Evolutionary conservation across 2,329 filamentous ascomycete genomes (phyloP).

Genomic region (Immersiporthe knoxdaviesiana): DNA sequence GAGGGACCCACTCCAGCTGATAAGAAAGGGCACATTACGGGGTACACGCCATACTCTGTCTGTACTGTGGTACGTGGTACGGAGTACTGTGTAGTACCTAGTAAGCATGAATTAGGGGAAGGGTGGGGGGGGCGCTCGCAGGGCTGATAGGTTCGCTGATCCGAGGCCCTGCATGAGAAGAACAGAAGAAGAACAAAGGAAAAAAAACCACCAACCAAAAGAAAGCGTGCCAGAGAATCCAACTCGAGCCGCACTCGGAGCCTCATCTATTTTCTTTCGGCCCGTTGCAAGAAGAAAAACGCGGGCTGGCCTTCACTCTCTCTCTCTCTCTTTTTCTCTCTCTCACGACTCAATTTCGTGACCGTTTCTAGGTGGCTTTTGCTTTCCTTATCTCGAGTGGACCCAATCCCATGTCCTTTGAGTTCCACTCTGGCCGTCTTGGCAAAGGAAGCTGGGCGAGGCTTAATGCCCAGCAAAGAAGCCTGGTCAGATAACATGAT

Average conservation of each 20-base stretch:
- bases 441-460: slow-evolving; percentile 2
- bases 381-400: slow-evolving; percentile 18
- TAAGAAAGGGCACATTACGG: background rate
- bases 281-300: background rate
- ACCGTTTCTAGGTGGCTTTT: background rate
- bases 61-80: too few relatives aligned
- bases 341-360: background rate
- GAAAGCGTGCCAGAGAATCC: too few relatives aligned
- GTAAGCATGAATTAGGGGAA: too few relatives aligned
- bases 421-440: slow-evolving; percentile 19
- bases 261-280: background rate
- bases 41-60: too few relatives aligned
- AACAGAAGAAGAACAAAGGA: background rate
- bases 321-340: too few relatives aligned
- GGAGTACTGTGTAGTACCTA: too few relatives aligned
- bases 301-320: background rate
- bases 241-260: background rate
- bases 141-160: background rate
- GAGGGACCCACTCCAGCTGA: background rate
- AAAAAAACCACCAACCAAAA: background rate
- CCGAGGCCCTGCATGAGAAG: slow-evolving; percentile 5
- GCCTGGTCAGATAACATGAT: background rate
- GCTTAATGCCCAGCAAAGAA: background rate
- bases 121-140: background rate
- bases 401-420: background rate